Evolutionary conservation across 352 stramenopile species (phyloP).

Genomic region (Phytopythium ostracodes): DNA sequence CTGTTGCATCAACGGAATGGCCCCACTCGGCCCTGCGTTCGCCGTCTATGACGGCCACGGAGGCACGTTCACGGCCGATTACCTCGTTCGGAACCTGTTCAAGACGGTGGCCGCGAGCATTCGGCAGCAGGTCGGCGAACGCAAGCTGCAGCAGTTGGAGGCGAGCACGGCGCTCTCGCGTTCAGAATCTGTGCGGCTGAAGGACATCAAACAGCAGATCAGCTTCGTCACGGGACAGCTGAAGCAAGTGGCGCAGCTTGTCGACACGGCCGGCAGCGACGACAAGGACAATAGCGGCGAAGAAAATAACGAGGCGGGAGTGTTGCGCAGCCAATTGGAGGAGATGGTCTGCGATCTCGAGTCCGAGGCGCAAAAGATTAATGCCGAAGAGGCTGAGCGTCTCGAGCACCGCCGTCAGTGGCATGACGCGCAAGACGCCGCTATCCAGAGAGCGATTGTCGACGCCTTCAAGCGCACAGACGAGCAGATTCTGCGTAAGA

Average conservation of each 20-base stretch:
- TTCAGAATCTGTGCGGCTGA: constrained; percentile 20
- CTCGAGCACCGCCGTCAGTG: constrained; percentile 18
- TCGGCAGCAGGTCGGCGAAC: constrained; percentile 22
- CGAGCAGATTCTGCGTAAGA: constrained; percentile 38
- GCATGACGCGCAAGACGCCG: constrained; percentile 17
- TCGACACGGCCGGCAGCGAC: not conserved
- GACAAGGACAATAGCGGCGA: constrained; percentile 3
- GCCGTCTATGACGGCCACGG: constrained; percentile 62
- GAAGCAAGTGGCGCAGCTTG: constrained; percentile 18
- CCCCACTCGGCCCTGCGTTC: constrained; percentile 38
- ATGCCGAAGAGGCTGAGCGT: constrained; percentile 23
- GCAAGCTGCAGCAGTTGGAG: constrained; percentile 16
- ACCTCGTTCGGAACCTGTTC: constrained; percentile 37
- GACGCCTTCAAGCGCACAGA: constrained; percentile 43
- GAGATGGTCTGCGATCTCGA: constrained; percentile 23
- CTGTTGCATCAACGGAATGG: constrained; percentile 18
- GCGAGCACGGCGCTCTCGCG: constrained; percentile 12
- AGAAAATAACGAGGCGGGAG: constrained; percentile 8
- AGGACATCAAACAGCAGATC: constrained; percentile 27
- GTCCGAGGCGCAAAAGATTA: constrained; percentile 25
- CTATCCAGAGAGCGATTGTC: constrained; percentile 27
- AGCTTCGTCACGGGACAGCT: constrained; percentile 25
- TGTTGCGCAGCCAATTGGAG: constrained; percentile 22
- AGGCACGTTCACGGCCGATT: constrained; percentile 44
- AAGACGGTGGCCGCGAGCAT: constrained; percentile 26